Conservation (phyloP, 2,329 filamentous ascomycete species). For the Fonsecaea pugnacius region DNA sequence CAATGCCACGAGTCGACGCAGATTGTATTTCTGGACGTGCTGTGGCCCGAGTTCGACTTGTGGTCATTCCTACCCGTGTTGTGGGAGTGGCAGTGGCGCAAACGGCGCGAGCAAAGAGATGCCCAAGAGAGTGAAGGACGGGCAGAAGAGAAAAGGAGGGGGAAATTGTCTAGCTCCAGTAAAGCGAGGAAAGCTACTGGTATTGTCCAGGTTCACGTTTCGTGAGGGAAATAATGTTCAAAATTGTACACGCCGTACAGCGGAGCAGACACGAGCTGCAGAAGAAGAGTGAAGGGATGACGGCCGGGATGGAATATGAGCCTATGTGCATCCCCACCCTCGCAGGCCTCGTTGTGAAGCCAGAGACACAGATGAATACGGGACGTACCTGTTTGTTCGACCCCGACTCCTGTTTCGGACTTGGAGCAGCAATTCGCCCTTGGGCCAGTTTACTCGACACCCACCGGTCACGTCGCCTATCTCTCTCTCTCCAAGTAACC, state of each 20-base stretch:
- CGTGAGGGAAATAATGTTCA: background rate
- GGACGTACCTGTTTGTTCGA: too few species aligned
- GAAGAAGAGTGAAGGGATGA: background rate
- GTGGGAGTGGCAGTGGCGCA: constrained; percentile 80
- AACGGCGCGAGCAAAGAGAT: constrained; percentile 39
- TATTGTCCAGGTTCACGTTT: background rate
- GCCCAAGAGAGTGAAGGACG: constrained; percentile 1
- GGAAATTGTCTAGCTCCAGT: background rate
- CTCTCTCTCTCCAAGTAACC: too few species aligned
- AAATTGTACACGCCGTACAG: background rate
- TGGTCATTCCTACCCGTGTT: constrained; percentile 92
- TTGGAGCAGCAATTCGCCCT: too few species aligned
- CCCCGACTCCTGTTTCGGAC: too few species aligned
- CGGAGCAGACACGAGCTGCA: background rate
- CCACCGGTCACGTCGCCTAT: too few species aligned
- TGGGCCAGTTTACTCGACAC: too few species aligned
- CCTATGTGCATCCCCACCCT: too few species aligned
- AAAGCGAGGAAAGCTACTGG: background rate
- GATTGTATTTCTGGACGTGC: constrained; percentile 85
- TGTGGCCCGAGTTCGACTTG: constrained; percentile 96
- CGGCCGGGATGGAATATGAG: too few species aligned
- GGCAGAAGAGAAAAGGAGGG: background rate
- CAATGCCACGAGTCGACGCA: constrained; percentile 92
- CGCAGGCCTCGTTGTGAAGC: too few species aligned
- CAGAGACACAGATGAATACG: too few species aligned